A percentile compares a stretch with the other conserved stretches of the same genome.
These are phyloP conservation scores for Saccharomycopsis sp. DNA, from an alignment of 805 yeast genomes.

Conservation along the genomic window DNA sequence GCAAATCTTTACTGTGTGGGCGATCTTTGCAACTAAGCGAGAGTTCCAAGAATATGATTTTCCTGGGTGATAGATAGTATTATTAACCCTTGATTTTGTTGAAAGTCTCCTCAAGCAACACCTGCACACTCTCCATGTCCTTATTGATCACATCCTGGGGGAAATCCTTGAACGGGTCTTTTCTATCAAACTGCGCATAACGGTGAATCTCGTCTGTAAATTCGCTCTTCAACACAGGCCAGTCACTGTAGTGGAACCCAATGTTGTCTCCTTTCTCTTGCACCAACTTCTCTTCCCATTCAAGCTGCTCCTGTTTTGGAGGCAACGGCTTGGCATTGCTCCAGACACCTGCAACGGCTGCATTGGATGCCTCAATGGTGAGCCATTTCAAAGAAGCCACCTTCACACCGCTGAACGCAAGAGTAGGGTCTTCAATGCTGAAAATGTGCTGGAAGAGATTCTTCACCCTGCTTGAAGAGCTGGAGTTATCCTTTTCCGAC, in stretches of 20 bases:
- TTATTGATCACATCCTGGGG: conserved; percentile 1
- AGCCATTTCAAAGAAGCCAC: conserved; percentile 39
- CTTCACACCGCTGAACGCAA: conserved; percentile 35
- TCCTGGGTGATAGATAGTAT: not conserved
- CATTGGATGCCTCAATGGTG: conserved; percentile 41
- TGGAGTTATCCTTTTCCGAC: conserved; percentile 4
- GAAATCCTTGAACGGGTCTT: conserved; percentile 26
- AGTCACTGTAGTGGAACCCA: conserved; percentile 15
- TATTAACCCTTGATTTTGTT: no score
- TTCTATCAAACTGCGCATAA: conserved; percentile 27
- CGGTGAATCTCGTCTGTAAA: conserved; percentile 26
- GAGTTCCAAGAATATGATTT: not conserved
- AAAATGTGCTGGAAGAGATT: conserved; percentile 40
- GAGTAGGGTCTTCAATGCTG: conserved; percentile 37
- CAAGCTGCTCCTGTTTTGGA: conserved; percentile 30
- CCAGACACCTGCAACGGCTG: conserved; percentile 55
- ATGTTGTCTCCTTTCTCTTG: conserved; percentile 8
- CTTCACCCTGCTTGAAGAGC: conserved; percentile 25
- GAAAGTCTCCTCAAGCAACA: conserved; percentile 8
- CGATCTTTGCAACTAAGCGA: no score
- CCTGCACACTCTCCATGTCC: conserved; percentile 6
- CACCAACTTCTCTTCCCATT: conserved; percentile 27
- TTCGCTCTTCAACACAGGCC: conserved; percentile 24
- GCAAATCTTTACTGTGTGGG: no score
- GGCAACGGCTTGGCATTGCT: conserved; percentile 35